Conservation (phyloP, 306 rosid genomes). For the Oemleria cerasiformis region DNA sequence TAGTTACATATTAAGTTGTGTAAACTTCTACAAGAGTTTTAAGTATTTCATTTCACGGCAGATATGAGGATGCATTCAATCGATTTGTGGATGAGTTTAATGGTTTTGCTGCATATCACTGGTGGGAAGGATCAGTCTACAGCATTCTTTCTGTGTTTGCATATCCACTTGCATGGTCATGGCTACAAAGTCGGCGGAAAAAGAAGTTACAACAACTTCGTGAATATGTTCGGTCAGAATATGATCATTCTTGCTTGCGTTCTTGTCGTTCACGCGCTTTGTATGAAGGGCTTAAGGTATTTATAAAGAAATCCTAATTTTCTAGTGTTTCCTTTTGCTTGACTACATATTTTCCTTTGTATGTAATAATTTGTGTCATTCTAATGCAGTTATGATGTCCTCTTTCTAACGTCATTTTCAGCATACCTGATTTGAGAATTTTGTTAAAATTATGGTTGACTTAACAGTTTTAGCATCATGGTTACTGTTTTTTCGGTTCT, state of each 20-base stretch:
- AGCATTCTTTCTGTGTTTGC: conserved; percentile 40
- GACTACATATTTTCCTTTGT: background rate
- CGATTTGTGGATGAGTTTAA: conserved; percentile 51
- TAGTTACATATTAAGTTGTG: background rate
- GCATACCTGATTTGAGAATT: background rate
- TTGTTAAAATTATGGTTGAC: background rate
- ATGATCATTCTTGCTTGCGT: conserved; percentile 52
- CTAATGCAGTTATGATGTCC: background rate
- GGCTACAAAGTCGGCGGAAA: conserved; percentile 45
- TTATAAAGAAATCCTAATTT: background rate
- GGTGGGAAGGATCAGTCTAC: conserved; percentile 60
- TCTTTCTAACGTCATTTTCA: background rate
- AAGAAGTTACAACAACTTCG: conserved; percentile 44
- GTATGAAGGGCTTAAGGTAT: conserved; percentile 53
- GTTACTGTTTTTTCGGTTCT: background rate
- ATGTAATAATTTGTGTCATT: background rate
- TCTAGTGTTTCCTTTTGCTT: background rate
- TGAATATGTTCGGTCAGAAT: conserved; percentile 52
- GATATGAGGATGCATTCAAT: conserved; percentile 54
- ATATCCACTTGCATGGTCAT: conserved; percentile 51
- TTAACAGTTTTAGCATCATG: background rate
- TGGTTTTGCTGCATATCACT: conserved; percentile 41
- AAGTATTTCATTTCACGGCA: conserved; percentile 26
- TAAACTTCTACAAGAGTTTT: conserved; percentile 4
- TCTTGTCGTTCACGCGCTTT: conserved; percentile 57